phyloP scores from a whole-genome alignment of 2,329 filamentous ascomycete genomes.

The Dactylellina leptospora region DNA sequence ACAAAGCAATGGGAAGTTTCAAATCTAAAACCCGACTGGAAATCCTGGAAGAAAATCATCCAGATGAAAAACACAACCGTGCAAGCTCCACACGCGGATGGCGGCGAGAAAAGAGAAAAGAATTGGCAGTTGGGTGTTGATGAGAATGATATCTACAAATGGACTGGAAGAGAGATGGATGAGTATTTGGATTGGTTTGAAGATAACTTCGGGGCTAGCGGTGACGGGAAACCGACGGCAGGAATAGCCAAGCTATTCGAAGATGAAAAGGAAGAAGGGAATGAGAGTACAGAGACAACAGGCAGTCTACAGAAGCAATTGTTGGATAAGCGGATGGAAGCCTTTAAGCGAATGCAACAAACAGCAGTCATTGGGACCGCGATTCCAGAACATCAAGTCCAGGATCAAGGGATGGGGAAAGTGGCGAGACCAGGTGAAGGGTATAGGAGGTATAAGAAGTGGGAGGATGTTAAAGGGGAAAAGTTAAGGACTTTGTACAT shows the following conservation, averaged over 20 bases:
- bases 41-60: conserved; percentile 70
- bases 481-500: conserved; percentile 27
- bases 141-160: conserved; percentile 70
- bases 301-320: not conserved
- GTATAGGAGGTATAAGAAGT: conserved; percentile 36
- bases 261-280: conserved; percentile 55
- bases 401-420: not conserved
- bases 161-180: conserved; percentile 72
- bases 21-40: conserved; percentile 71
- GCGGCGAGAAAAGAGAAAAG: conserved; percentile 33
- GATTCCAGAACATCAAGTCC: not conserved
- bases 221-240: conserved; percentile 58
- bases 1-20: conserved; percentile 24
- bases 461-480: conserved; percentile 24
- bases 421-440: conserved; percentile 28
- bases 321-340: conserved; percentile 8
- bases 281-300: not conserved
- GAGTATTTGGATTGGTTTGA: conserved; percentile 84
- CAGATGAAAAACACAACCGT: conserved; percentile 55
- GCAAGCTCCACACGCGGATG: conserved; percentile 57
- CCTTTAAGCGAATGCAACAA: conserved; percentile 22
- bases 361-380: conserved; percentile 1
- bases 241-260: conserved; percentile 53
- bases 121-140: conserved; percentile 66
- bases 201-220: conserved; percentile 68